Evolutionary conservation across 345 rosid genomes (phyloP).

Genomic region (Salix koriyanagi): DNA sequence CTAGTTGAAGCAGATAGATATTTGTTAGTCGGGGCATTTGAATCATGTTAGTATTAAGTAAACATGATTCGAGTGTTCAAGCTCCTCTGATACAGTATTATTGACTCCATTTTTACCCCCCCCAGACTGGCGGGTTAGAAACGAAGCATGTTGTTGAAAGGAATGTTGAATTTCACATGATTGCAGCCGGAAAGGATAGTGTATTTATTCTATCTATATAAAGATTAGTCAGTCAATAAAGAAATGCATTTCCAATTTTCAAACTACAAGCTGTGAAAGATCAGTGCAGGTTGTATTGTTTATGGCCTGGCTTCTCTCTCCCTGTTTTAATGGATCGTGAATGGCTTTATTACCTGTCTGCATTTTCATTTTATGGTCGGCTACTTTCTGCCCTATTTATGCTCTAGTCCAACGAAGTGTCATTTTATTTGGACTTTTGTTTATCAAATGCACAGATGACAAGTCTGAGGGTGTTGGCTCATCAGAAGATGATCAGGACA

Average conservation of each 20-base stretch:
- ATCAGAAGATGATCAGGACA: slow-evolving; percentile 79
- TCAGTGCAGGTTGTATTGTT: no score
- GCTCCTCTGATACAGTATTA: no score
- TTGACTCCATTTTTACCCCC: no score
- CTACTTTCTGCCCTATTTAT: neutral
- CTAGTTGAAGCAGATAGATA: no score
- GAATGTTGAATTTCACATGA: neutral
- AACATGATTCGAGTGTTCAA: no score
- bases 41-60: no score
- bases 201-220: neutral
- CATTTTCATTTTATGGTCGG: neutral
- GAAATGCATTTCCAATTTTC: neutral
- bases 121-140: no score
- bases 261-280: no score
- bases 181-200: neutral
- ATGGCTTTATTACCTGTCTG: neutral
- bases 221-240: neutral
- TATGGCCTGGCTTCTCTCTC: no score
- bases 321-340: no score
- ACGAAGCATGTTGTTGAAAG: no score
- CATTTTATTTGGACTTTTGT: neutral
- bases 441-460: slow-evolving; percentile 50
- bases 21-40: no score
- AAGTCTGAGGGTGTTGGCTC: slow-evolving; percentile 76
- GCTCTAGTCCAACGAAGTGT: neutral